phyloP scores from a whole-genome alignment of 2,329 filamentous ascomycete species.

The Fonsecaea pugnacius region DNA sequence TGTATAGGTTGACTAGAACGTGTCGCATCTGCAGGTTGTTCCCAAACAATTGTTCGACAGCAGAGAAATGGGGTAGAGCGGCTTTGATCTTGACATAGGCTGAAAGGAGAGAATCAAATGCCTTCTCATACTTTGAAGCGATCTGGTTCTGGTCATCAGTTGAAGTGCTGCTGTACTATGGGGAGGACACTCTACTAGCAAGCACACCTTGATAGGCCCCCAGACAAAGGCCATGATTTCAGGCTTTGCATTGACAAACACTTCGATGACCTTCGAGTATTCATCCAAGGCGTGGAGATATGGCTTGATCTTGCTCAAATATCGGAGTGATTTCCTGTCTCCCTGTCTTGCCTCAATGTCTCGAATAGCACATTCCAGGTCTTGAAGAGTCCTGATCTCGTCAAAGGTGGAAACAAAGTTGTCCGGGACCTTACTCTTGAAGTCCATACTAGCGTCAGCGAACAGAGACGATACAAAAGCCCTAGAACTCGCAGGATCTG shows the following conservation, averaged over 20 bases:
- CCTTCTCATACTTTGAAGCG: slow-evolving; percentile 1
- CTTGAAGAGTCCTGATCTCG: slow-evolving; percentile 3
- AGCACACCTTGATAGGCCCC: slow-evolving; percentile 1
- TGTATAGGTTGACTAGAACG: slow-evolving; percentile 3
- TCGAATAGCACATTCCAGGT: slow-evolving; percentile 10
- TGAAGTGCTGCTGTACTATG: neutral
- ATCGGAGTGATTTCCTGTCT: slow-evolving; percentile 1
- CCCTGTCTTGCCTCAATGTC: slow-evolving; percentile 4
- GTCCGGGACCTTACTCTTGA: neutral
- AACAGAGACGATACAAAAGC: slow-evolving; percentile 8
- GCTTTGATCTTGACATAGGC: slow-evolving; percentile 1
- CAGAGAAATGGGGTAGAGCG: neutral
- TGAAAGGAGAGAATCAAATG: neutral
- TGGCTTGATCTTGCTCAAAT: slow-evolving; percentile 13
- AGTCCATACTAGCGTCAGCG: neutral
- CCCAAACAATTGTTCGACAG: neutral
- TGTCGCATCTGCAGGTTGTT: neutral
- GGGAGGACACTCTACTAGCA: neutral
- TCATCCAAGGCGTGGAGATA: neutral
- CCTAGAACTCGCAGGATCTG: neutral
- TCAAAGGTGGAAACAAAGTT: neutral
- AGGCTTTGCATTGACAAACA: slow-evolving; percentile 11
- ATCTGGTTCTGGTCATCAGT: neutral
- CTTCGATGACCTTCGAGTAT: slow-evolving; percentile 3
- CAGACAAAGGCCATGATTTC: slow-evolving; percentile 8